Evolutionary conservation across 2,329 filamentous ascomycete species (phyloP), one percentile per base, ranked within the genome.

Genomic region (Colletotrichum cereale): DNA sequence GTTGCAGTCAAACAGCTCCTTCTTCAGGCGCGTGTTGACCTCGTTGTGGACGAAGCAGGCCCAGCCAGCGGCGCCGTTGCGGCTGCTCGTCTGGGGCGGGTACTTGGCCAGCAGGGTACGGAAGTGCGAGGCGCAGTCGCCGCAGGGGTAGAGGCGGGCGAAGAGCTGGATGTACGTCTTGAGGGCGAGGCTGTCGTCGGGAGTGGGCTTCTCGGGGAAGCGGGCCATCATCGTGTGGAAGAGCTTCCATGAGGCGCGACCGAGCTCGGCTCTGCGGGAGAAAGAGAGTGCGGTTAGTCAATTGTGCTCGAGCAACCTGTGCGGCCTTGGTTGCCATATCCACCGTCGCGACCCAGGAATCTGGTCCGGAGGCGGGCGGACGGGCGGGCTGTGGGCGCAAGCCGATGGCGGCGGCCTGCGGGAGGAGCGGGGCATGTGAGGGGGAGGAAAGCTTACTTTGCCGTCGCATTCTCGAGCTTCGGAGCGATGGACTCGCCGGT

Each of bases 381-480:
- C 36, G 8, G 29, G 40, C 42, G 34, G 31, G 44, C n/a, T 34
- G 42, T 36, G n/a, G 44, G n/a, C 31, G 14, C 44, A 42, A 16
- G 53, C 48, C 12, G 42, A 31, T 10, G 34, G 48, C n/a, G 50
- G 8, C 16, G 31, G n/a, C 31, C 31, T 24, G 36, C 18, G 21
- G 21, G 5, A 12, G 21, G 21, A 6, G 52, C 26, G 26, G 36
- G 34, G n/a, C 34, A 10, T 24, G 34, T 7, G 34, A 53, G 24
- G 57, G 52, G 38, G 29, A 48, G 44, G 38, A 61, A 50, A 44
- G 78, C 86, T 61, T 84, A 92, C 91, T 96, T 96, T 65, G 90
- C 85, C 8, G 93, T 96, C 72, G 92, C 93, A 82, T 96, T 96
- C 78, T 93, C 93, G 64, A 96, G 84, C 82, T 94, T 95, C 1